Evolutionary conservation across 441 rosid species (phyloP).

Genomic region (California macrophylla): DNA sequence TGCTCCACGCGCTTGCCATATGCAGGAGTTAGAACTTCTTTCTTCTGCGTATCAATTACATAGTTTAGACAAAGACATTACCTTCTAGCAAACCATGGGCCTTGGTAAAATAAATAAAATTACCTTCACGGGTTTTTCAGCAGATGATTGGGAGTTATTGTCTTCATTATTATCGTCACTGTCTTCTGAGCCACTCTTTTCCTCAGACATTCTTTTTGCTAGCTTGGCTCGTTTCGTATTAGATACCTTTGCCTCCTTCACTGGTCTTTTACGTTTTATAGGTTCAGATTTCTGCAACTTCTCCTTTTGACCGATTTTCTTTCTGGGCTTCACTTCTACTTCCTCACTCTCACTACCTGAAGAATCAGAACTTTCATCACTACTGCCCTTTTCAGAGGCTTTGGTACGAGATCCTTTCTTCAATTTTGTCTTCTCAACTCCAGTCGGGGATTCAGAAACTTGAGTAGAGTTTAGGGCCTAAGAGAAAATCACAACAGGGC

Average conservation of each 20-base stretch:
- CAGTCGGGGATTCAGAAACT: constrained; percentile 32
- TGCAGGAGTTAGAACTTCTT: constrained; percentile 45
- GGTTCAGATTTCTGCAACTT: constrained; percentile 34
- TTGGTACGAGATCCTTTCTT: constrained; percentile 29
- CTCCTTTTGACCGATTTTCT: constrained; percentile 34
- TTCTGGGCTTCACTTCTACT: constrained; percentile 35
- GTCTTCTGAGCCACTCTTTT: constrained; percentile 36
- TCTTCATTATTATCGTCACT: constrained; percentile 28
- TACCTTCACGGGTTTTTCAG: constrained; percentile 52
- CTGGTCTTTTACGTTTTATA: constrained; percentile 51
- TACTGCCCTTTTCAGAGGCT: background rate
- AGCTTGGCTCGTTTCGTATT: constrained; percentile 45
- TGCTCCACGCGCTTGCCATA: constrained; percentile 78
- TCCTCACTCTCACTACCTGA: constrained; percentile 34
- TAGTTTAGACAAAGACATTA: constrained; percentile 18
- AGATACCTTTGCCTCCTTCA: constrained; percentile 37
- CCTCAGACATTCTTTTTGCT: constrained; percentile 30
- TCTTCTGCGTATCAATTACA: constrained; percentile 41
- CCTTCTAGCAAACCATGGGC: constrained; percentile 1
- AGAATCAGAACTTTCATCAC: constrained; percentile 18
- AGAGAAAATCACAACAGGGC: constrained; percentile 18
- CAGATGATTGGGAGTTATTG: constrained; percentile 41
- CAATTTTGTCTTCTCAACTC: constrained; percentile 31
- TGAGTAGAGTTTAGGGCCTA: constrained; percentile 46
- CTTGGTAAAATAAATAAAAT: constrained; percentile 12